Evolutionary conservation across 179 eudicot species (phyloP), one percentile per base, ranked within the genome.

Genomic region (Heliamphora pulchella): DNA sequence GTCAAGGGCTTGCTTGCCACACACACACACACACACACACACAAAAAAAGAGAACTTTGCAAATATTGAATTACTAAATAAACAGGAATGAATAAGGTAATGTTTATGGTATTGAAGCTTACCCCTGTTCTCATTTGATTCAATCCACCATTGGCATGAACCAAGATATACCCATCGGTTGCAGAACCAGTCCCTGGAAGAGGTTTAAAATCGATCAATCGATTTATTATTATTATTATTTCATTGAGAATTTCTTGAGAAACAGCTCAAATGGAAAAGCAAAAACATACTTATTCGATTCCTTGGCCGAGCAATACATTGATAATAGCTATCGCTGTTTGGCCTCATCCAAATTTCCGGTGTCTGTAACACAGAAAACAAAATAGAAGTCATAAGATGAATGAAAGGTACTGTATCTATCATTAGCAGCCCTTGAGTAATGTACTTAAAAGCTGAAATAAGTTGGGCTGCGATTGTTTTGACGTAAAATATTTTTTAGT

Each of bases 41-140:
- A 31, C 31, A 31, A 31, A 31, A 31, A 31, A 31, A 31, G 0
- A 0, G 31, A 31, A 31, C 31, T 31, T 31, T 31, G 31, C 31
- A 31, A 31, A 31, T 31, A 31, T 31, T 31, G 31, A 31, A 31
- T 3, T 3, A 72, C 7, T 6, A 48, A 15, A 3, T 2, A 47
- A 48, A 15, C 8, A 47, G 1, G 2, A 63, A 61, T 8, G 3
- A 65, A 13, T 1, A 53, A 31, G 31, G 31, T 0, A 31, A 31
- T 31, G 31, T 31, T 31, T 31, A 31, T 31, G 31, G 31, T 31
- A 13, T 14, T 46, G 44, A n/a, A 78, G 80, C 90, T 84, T 82
- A 93, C 98, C 76, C 98, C 98, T 75, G 90, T 91, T 90, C 98
- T 90, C 98, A 92, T 93, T 79, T 93, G 98, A 84, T 93, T 93